Evolutionary conservation across 2,329 filamentous ascomycete species (phyloP), one percentile per base, ranked within the genome.

Genomic region (Neopestalotiopsis clavispora): DNA sequence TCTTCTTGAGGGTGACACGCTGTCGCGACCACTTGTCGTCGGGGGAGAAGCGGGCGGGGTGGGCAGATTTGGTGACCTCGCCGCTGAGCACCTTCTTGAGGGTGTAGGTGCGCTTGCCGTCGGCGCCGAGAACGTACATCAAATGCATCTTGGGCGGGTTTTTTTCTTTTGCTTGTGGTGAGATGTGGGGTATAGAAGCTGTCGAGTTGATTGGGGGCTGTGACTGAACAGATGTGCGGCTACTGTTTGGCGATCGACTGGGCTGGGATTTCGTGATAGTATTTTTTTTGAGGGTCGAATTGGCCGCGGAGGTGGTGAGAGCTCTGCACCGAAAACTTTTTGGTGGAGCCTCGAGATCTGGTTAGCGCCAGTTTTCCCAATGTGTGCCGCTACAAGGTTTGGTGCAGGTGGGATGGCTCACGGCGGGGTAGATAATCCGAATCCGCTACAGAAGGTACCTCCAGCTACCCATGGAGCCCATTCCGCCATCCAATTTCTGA

Each of bases 11-110:
- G 23, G 94, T 97, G 64, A 98, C 94, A 75, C 96, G 91, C 85
- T 98, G 95, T 79, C 94, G 93, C 78, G 94, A 97, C 89, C 97
- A 98, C 87, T 98, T 97, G 87, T 99, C 96, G 84, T 99, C 96
- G 72, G 96, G 96, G 61, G 94, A 97, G 87, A 98, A 99, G 75
- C 96, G 89, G 58, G 96, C 96, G 61, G 96, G 95, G 85, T 98
- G 95, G 68, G 96, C 96, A 67, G 93, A 96, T 87, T 97, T 97
- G 81, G 95, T 97, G 78, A 98, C 94, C 79, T 94, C 90, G 78
- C 92, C 92, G 75, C 90, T 87, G 76, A 88, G 85, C 74, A 97
- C 89, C 86, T 98, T 98, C 85, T 98, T 95, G 74, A 98, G 90
- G 62, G 96, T 98, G 88, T 98, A 99, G 77, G 92, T 84, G 81